Base-by-base conservation (phyloP, 2,329 filamentous ascomycete species). In the Orbilia quercus region DNA sequence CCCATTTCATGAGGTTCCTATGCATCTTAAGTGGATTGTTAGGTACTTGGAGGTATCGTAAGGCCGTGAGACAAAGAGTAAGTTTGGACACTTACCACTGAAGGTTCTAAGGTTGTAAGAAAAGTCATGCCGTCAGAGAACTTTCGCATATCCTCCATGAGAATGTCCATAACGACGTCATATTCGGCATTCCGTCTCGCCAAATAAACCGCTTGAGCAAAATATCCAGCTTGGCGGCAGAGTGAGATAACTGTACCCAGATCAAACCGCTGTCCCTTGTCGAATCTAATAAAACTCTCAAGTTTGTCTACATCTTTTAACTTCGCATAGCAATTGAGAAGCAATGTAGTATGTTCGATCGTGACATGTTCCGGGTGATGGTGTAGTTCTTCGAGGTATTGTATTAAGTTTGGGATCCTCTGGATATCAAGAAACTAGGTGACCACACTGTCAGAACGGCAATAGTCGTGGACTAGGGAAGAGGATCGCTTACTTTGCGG, bases 251-350 rank as follows among this genome's bases (percentile, higher is more conserved):
- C 95, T 0, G 95, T 99, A 76, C 99, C 95, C 1, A 98, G 84
- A 80, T 99, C 95, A 78, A 99, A 99, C 78, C 96, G 97, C 44
- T 97, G 85, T 77, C 97, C 93, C 1, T 91, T 92, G 0, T 94
- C 93, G 25, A 92, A 93, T 51, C 55, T 74, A 82, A 99, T 99
- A 77, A 99, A 99, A 22, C 90, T 90, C 79, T 99, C 94, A 5
- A 99, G 84, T 82, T 99, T 99, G 65, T 92, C 90, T 3, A 96
- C 94, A 79, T 99, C 95, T 80, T 99, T 99, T 14, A 98, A 83
- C 79, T 99, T 99, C 0, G 95, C 95, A 79, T 99, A 99, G 81
- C 95, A 99, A 80, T 99, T 99, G 45, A 99, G 83, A 0, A 99
- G 84, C 9, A 99, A 83, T 0, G 95, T 99, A 0, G 95, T 99